Base-by-base conservation (phyloP, 148 eudicot genomes). In the Arctostaphylos glauca region DNA sequence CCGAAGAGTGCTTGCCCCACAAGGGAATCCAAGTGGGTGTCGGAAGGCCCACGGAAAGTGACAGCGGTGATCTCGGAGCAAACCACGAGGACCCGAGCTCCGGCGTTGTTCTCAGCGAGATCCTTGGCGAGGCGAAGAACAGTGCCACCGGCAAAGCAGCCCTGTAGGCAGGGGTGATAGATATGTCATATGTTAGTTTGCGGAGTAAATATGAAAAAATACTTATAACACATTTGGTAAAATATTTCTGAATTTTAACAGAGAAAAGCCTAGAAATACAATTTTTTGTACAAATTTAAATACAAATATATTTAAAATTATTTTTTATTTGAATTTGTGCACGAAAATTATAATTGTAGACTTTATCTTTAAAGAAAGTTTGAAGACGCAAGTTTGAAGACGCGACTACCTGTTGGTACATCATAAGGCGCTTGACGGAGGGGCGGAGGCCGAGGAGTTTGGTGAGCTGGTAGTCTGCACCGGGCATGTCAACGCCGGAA, bases 401-500 rank as follows among this genome's bases (percentile, higher is more conserved):
- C 13, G 41, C 12, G 7, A 62, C 41, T 64, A 64, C 70, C 70
- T 64, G 76, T 44, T 73, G 76, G 76, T 73, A 75, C 56, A 75
- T 75, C 78, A 75, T 75, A 41, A 75, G 56, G 3, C 78, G 52
- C 41, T 75, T 50, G 58, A 75, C 56, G 58, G 78, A 75, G 3
- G 56, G 78, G 9, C 56, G 78, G 18, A 75, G 78, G 19, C 56
- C 78, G 0, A 75, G 78, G 56, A 75, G 78, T 5, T 75, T 75
- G 78, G 78, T 75, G 56, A 75, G 78, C 43, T 75, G 78, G 41
- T 50, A 75, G 31, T 75, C 78, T 16, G 78, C 78, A 14, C 78
- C 78, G 78, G 78, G 78, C 78, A 75, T 75, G 78, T 75, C 78
- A 4, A 75, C 78, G 4, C 78, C 78, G 0, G 78, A 75, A n/a